Evolutionary conservation across 1,284 basidiomycete species (phyloP).

Genomic region (Irpex sp.): DNA sequence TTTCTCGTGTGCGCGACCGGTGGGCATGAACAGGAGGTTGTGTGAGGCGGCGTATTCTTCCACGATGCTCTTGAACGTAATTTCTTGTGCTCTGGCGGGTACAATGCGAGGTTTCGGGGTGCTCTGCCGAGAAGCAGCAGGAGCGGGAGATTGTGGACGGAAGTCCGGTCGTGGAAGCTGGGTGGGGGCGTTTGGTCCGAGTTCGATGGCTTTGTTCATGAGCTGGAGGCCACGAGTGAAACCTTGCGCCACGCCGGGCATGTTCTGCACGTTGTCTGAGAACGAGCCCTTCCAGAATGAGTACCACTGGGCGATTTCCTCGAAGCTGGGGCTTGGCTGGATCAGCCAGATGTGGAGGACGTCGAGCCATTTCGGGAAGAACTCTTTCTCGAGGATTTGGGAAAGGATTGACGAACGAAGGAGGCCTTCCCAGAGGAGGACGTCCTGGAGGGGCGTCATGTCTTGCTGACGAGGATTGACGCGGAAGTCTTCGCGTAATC

Average conservation of each 20-base stretch:
- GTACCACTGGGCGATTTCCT: conserved; percentile 92
- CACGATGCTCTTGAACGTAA: conserved; percentile 88
- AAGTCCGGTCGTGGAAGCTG: conserved; percentile 64
- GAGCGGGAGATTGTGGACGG: conserved; percentile 23
- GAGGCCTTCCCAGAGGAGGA: conserved; percentile 73
- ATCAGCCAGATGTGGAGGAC: conserved; percentile 90
- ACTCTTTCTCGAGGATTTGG: conserved; percentile 82
- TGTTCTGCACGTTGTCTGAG: conserved; percentile 57
- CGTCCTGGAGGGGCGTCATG: conserved; percentile 74
- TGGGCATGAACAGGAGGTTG: conserved; percentile 86
- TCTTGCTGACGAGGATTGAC: conserved; percentile 89
- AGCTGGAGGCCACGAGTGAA: conserved; percentile 84
- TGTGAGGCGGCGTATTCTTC: conserved; percentile 81
- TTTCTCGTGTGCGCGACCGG: conserved; percentile 73
- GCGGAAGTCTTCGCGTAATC: conserved; percentile 76
- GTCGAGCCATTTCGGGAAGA: conserved; percentile 95
- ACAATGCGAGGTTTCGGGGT: conserved; percentile 25
- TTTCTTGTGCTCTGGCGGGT: conserved; percentile 56
- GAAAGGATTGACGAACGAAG: conserved; percentile 74
- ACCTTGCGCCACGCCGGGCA: conserved; percentile 67
- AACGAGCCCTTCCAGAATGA: conserved; percentile 84
- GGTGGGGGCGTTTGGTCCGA: conserved; percentile 69
- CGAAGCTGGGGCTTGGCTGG: conserved; percentile 76
- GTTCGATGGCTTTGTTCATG: conserved; percentile 88
- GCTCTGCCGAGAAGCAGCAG: conserved; percentile 19